These are phyloP conservation scores for Kondoa malvinella DNA, from an alignment of 768 basidiomycete genomes.

Conservation along the genomic window DNA sequence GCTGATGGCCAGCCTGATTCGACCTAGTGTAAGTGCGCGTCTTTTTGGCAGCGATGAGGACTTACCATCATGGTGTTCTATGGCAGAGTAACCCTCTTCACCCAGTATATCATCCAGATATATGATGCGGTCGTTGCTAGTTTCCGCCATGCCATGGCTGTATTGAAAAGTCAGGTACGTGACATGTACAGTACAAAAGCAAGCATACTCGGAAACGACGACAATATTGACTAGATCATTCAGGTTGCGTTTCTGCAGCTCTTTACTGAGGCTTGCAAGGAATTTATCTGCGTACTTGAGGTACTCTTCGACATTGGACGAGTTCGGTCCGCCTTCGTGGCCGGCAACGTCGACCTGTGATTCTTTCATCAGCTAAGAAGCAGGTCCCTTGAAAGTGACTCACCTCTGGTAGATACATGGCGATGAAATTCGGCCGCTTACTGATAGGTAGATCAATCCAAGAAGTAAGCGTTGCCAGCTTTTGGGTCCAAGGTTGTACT, in stretches of 20 bases:
- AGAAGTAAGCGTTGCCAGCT: constrained; percentile 54
- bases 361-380: too few species aligned
- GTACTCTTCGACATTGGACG: constrained; percentile 39
- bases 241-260: constrained; percentile 52
- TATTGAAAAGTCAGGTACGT: constrained; percentile 3
- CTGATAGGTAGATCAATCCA: constrained; percentile 39
- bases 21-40: constrained; percentile 22
- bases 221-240: constrained; percentile 69
- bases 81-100: constrained; percentile 42
- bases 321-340: constrained; percentile 15
- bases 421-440: constrained; percentile 22
- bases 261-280: constrained; percentile 49
- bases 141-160: constrained; percentile 38
- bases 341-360: constrained; percentile 19
- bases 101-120: constrained; percentile 71
- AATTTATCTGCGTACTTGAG: constrained; percentile 55
- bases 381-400: too few species aligned
- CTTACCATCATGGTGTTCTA: constrained; percentile 53
- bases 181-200: constrained; percentile 13
- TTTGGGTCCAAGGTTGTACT: constrained; percentile 50
- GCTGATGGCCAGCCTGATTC: constrained; percentile 60
- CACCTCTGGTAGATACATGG: constrained; percentile 21
- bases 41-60: constrained; percentile 19
- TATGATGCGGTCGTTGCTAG: constrained; percentile 54
- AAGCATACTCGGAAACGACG: constrained; percentile 41